phyloP scores from a whole-genome alignment of 2,329 filamentous ascomycete species.

The Pyrenophora teres region DNA sequence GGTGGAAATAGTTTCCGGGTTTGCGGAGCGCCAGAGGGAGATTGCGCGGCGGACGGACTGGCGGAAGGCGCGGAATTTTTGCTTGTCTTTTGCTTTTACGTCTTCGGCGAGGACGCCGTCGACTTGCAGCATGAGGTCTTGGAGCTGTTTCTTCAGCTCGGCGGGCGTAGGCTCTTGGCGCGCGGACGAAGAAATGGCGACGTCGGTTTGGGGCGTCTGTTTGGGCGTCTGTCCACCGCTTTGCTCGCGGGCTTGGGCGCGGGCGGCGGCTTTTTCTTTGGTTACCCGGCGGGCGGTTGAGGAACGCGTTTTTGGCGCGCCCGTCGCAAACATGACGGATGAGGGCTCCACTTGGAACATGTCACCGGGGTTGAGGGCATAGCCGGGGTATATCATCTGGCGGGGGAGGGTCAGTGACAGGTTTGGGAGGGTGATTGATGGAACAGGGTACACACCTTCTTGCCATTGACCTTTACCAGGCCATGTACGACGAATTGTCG shows the following conservation, averaged over 20 bases:
- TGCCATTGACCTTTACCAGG: slow-evolving; percentile 92
- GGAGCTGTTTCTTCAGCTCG: slow-evolving; percentile 43
- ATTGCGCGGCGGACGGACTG: slow-evolving; percentile 68
- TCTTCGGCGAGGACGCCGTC: slow-evolving; percentile 63
- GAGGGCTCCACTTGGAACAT: slow-evolving; percentile 96
- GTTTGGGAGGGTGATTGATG: not conserved
- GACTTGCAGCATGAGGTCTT: slow-evolving; percentile 54
- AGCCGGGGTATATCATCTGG: slow-evolving; percentile 89
- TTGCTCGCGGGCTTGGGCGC: slow-evolving; percentile 32
- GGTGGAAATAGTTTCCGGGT: slow-evolving; percentile 53
- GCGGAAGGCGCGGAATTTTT: slow-evolving; percentile 74
- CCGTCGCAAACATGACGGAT: slow-evolving; percentile 85
- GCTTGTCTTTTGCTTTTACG: slow-evolving; percentile 73
- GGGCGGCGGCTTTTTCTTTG: slow-evolving; percentile 38
- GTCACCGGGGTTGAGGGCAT: slow-evolving; percentile 94
- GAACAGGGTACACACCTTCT: slow-evolving; percentile 66
- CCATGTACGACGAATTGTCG: slow-evolving; percentile 94
- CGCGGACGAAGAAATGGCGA: slow-evolving; percentile 8
- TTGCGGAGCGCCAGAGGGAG: slow-evolving; percentile 54
- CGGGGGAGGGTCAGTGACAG: slow-evolving; percentile 2
- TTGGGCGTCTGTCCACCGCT: slow-evolving; percentile 23
- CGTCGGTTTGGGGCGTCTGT: slow-evolving; percentile 10
- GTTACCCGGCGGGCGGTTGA: slow-evolving; percentile 35
- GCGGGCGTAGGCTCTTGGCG: slow-evolving; percentile 35
- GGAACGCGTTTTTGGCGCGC: slow-evolving; percentile 64